These are phyloP conservation scores for Neurospora sp. DNA, from an alignment of 2,329 filamentous ascomycete species.

Conservation along the genomic window DNA sequence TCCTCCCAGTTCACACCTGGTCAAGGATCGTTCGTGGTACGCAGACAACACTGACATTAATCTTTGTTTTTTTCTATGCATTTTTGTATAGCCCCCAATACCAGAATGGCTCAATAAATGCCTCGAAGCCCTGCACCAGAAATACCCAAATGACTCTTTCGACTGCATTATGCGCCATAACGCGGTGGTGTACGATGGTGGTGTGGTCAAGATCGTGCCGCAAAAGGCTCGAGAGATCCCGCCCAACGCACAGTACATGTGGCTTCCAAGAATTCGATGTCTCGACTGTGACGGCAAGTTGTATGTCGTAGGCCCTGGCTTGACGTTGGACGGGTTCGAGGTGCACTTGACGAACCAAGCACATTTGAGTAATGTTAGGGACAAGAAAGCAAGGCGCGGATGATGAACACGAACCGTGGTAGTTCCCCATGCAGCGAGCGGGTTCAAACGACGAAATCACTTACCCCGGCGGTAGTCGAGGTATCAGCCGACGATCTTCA, in stretches of 20 bases:
- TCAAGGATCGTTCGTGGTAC: not conserved
- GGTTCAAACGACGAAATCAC: not conserved
- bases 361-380: slow-evolving; percentile 63
- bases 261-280: slow-evolving; percentile 81
- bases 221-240: slow-evolving; percentile 31
- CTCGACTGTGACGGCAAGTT: slow-evolving; percentile 88
- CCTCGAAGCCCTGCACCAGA: slow-evolving; percentile 58
- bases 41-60: not conserved
- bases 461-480: not conserved
- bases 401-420: not conserved
- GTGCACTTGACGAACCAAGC: slow-evolving; percentile 78
- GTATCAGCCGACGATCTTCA: not conserved
- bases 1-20: slow-evolving; percentile 13
- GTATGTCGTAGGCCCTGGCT: slow-evolving; percentile 81
- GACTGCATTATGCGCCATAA: slow-evolving; percentile 88
- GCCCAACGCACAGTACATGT: slow-evolving; percentile 65
- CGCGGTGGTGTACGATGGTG: slow-evolving; percentile 26
- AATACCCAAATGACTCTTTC: slow-evolving; percentile 74
- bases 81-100: slow-evolving; percentile 55
- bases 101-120: slow-evolving; percentile 76
- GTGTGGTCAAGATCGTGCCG: not conserved
- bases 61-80: slow-evolving; percentile 11
- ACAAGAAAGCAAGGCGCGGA: slow-evolving; percentile 1
- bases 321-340: slow-evolving; percentile 83
- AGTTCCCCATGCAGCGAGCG: not conserved